Evolutionary conservation across 2,329 filamentous ascomycete genomes (phyloP).

Genomic region (Teratosphaeria pseudoeucalypti): DNA sequence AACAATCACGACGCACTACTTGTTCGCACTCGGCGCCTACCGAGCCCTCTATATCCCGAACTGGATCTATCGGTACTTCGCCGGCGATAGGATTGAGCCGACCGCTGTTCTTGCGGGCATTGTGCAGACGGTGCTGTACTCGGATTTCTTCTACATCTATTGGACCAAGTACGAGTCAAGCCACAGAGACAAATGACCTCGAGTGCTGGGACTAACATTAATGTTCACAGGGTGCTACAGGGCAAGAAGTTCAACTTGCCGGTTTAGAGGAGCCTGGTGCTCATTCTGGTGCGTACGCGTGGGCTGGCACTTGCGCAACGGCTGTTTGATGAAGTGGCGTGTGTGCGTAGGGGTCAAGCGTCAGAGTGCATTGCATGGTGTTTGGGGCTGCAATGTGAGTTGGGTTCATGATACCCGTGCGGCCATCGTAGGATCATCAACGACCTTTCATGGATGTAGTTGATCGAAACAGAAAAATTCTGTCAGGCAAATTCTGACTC

Average conservation of each 20-base stretch:
- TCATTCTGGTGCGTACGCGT: not conserved
- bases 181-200: not conserved
- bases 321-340: not conserved
- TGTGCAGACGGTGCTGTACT: conserved; percentile 89
- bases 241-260: conserved; percentile 46
- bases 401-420: not conserved
- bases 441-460: not conserved
- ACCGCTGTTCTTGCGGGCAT: conserved; percentile 84
- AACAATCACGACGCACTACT: conserved; percentile 97
- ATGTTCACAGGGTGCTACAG: conserved; percentile 36
- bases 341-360: not conserved
- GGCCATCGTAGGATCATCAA: not conserved
- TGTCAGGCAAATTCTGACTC: not conserved
- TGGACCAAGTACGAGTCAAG: conserved; percentile 67
- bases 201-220: not conserved
- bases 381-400: not conserved
- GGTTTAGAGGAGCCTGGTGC: conserved; percentile 26
- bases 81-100: conserved; percentile 62
- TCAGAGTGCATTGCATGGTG: not conserved
- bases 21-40: conserved; percentile 87
- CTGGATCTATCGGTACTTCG: conserved; percentile 87
- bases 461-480: not conserved
- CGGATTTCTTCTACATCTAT: conserved; percentile 99
- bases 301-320: not conserved
- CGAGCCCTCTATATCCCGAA: conserved; percentile 95